phyloP scores from a whole-genome alignment of 2,329 filamentous ascomycete species.

The Pyricularia pennisetigena region DNA sequence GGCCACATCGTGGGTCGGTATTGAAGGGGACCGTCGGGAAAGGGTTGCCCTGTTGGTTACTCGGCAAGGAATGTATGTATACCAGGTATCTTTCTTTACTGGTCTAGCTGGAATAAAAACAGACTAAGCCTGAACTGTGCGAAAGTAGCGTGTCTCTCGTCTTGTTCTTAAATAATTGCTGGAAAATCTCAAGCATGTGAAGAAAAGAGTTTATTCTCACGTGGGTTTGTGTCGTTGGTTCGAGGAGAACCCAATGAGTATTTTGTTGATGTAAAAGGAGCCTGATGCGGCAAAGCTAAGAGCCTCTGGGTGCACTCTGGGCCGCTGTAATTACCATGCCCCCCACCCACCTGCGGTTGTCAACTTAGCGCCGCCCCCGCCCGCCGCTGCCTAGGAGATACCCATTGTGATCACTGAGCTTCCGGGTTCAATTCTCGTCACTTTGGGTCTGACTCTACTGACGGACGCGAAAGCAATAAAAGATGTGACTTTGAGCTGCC shows the following conservation, averaged over 20 bases:
- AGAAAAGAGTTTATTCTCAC: neutral
- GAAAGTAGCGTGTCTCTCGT: neutral
- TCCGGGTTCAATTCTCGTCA: neutral
- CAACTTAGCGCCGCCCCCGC: neutral
- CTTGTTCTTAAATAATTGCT: neutral
- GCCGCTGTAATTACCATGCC: neutral
- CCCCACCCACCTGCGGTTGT: neutral
- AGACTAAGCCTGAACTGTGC: neutral
- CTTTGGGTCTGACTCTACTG: neutral
- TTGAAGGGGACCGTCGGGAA: neutral
- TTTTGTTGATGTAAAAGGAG: neutral
- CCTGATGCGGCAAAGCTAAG: neutral
- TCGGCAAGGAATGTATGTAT: too few species aligned
- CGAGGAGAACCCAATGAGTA: neutral
- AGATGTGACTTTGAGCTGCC: neutral
- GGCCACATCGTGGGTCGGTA: neutral
- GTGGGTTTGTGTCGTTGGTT: neutral
- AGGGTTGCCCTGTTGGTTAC: too few species aligned
- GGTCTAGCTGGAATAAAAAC: neutral
- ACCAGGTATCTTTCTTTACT: neutral
- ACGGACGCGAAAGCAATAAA: neutral
- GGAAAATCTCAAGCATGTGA: neutral
- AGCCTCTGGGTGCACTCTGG: neutral
- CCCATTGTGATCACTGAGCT: too few species aligned
- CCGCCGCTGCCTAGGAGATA: too few species aligned